A percentile compares a stretch with the other conserved stretches of the same genome.
phyloP scores from a whole-genome alignment of 805 yeast species.

The Metschnikowia corniflorae region DNA sequence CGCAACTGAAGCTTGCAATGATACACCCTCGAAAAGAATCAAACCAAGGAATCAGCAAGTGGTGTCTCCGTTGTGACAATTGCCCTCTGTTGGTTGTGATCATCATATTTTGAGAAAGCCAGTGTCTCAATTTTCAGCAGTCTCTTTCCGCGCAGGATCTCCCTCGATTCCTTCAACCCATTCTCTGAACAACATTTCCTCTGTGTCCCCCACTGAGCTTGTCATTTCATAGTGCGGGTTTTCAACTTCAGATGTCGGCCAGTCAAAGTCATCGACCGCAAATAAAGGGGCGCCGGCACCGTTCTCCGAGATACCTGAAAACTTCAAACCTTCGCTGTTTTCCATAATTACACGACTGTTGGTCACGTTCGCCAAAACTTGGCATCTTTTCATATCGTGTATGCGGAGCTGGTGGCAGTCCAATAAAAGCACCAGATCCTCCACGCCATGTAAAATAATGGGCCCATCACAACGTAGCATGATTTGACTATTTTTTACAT shows the following conservation, averaged over 20 bases:
- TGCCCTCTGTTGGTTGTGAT: too few species aligned
- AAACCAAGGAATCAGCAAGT: too few species aligned
- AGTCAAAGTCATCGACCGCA: constrained; percentile 16
- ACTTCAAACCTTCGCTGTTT: constrained; percentile 17
- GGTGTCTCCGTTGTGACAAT: too few species aligned
- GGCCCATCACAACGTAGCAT: constrained; percentile 27
- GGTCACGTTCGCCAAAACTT: constrained; percentile 18
- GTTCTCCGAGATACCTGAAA: constrained; percentile 4
- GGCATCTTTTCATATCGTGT: constrained; percentile 12
- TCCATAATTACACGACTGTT: constrained; percentile 31
- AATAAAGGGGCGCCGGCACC: not conserved
- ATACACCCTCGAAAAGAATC: too few species aligned
- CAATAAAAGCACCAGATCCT: constrained; percentile 11
- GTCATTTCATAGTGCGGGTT: constrained; percentile 6
- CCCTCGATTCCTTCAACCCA: too few species aligned
- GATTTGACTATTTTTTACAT: constrained; percentile 17
- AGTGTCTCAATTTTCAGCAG: too few species aligned
- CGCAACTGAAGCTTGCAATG: too few species aligned
- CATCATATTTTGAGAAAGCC: too few species aligned
- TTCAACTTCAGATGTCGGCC: constrained; percentile 11
- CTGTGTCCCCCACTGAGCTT: too few species aligned
- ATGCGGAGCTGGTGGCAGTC: constrained; percentile 19
- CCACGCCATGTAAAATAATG: constrained; percentile 20
- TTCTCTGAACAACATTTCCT: too few species aligned
- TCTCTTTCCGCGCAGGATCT: too few species aligned